Evolutionary conservation across 2,329 filamentous ascomycete genomes (phyloP).

Genomic region (Pseudocercospora eumusae): DNA sequence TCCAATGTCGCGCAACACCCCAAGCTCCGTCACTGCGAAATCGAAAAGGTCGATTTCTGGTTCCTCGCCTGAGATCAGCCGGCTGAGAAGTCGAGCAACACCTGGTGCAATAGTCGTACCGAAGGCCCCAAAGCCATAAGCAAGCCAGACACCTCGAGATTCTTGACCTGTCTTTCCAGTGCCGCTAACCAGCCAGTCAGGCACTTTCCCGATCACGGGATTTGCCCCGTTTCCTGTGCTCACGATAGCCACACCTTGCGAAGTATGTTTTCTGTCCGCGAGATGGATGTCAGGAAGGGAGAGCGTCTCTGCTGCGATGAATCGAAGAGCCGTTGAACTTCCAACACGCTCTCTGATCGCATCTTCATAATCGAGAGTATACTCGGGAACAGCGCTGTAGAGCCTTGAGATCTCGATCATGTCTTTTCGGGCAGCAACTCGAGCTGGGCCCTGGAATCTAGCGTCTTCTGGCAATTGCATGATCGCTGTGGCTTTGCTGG

Average conservation of each 20-base stretch:
- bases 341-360: not conserved
- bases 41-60: slow-evolving; percentile 4
- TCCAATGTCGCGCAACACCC: not conserved
- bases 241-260: not conserved
- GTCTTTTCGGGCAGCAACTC: not conserved
- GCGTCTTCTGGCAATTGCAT: not conserved
- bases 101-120: slow-evolving; percentile 2
- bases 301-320: slow-evolving; percentile 1
- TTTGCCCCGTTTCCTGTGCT: slow-evolving; percentile 5
- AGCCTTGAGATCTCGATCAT: slow-evolving; percentile 3
- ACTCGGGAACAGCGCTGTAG: not conserved
- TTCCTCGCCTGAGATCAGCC: slow-evolving; percentile 1
- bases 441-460: not conserved
- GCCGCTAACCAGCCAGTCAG: not conserved
- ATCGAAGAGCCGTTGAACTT: not conserved
- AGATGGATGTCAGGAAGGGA: slow-evolving; percentile 1
- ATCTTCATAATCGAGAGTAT: not conserved
- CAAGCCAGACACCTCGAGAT: slow-evolving; percentile 1
- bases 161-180: not conserved
- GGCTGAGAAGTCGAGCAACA: not conserved
- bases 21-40: slow-evolving; percentile 8
- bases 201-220: slow-evolving; percentile 4
- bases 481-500: not conserved
- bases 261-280: not conserved
- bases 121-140: not conserved